phyloP scores from a whole-genome alignment of 768 basidiomycete species.

The Mycena crocata region DNA sequence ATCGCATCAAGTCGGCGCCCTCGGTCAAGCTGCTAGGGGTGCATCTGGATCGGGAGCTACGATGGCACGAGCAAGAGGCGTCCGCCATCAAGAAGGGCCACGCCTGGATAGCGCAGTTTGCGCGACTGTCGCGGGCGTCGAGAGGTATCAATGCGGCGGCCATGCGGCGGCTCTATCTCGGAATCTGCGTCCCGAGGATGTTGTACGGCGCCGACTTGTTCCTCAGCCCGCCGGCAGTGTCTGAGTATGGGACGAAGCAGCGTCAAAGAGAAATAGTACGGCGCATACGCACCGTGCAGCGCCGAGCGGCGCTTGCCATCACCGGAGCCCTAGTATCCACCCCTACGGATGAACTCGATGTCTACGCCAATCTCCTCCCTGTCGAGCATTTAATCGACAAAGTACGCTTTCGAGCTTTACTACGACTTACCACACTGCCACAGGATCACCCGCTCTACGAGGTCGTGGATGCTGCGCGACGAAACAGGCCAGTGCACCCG shows the following conservation, averaged over 20 bases:
- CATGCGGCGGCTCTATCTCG: slow-evolving; percentile 27
- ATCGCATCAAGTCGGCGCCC: slow-evolving; percentile 32
- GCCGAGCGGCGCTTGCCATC: too few species aligned
- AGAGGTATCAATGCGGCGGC: too few species aligned
- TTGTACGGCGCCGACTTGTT: slow-evolving; percentile 37
- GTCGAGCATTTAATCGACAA: neutral
- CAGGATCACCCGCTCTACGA: neutral
- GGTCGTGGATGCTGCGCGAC: neutral
- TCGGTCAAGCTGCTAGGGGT: slow-evolving; percentile 46
- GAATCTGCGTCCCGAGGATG: slow-evolving; percentile 35
- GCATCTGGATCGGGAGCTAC: slow-evolving; percentile 42
- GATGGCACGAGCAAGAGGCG: slow-evolving; percentile 39
- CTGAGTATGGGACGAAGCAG: too few species aligned
- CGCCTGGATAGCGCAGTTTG: slow-evolving; percentile 31
- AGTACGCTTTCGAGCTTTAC: neutral
- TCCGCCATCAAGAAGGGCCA: slow-evolving; percentile 31
- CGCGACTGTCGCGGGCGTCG: slow-evolving; percentile 14
- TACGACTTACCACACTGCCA: slow-evolving; percentile 7
- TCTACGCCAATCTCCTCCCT: slow-evolving; percentile 16
- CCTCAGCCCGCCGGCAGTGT: too few species aligned
- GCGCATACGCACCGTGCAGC: too few species aligned
- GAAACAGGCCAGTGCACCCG: neutral
- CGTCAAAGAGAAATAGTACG: too few species aligned
- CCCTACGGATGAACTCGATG: too few species aligned
- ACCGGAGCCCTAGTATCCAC: too few species aligned